These are phyloP conservation scores for Diplodia scrobiculata DNA, from an alignment of 2,329 filamentous ascomycete species.

Conservation along the genomic window DNA sequence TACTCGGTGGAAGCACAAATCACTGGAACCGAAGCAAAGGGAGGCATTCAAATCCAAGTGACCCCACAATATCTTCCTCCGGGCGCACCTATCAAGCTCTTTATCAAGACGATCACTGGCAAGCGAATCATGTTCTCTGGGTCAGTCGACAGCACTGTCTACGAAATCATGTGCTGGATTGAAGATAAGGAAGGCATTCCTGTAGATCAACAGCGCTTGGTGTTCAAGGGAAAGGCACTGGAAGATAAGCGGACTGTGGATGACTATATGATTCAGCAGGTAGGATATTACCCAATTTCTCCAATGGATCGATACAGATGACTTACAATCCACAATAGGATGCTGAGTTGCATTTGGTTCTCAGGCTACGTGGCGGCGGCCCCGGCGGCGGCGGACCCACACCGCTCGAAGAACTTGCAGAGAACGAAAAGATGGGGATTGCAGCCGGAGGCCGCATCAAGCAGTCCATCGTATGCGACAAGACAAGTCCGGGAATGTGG, in stretches of 20 bases:
- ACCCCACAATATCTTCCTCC: background rate
- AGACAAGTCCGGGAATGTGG: constrained; percentile 35
- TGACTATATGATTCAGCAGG: too few species aligned
- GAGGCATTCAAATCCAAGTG: constrained; percentile 47
- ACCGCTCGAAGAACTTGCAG: too few species aligned
- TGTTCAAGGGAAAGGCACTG: background rate
- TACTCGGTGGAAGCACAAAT: constrained; percentile 53
- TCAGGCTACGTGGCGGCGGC: too few species aligned
- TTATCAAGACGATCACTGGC: background rate
- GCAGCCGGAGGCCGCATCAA: constrained; percentile 48
- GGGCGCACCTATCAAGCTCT: background rate
- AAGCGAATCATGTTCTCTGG: background rate
- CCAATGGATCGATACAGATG: too few species aligned
- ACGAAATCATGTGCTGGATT: background rate
- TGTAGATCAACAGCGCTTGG: background rate
- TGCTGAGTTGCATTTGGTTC: too few species aligned
- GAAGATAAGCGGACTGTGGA: too few species aligned
- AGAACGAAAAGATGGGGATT: constrained; percentile 41
- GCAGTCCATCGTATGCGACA: constrained; percentile 45
- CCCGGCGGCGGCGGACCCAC: too few species aligned
- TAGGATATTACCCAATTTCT: too few species aligned
- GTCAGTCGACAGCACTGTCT: background rate
- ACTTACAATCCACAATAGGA: too few species aligned
- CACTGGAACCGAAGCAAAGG: constrained; percentile 47
- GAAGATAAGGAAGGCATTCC: background rate